Base-by-base conservation (phyloP, 2,329 filamentous ascomycete species). In the Penicillium capsulatum region DNA sequence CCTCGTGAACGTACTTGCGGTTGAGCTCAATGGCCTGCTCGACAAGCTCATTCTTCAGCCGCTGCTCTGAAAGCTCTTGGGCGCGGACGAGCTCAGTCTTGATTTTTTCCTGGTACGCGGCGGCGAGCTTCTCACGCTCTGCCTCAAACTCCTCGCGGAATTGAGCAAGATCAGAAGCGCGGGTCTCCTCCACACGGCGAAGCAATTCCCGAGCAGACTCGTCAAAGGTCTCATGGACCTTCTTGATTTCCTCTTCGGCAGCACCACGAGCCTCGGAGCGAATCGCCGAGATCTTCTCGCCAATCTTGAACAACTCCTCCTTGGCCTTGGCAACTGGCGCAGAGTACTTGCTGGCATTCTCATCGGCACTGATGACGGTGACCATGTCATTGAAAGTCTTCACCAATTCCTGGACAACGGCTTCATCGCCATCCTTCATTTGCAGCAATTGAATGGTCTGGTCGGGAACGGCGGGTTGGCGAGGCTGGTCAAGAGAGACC, bases 361-460 rank as follows among this genome's bases (percentile, higher is more conserved):
- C 80, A 63, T 95, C 91, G 42, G 86, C 85, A 65, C 96, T 95
- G 63, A 96, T 83, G 32, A 94, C 87, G 7, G 86, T 82, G 60
- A 98, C 95, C 56, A 98, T 84, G 65, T 94, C 88, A 69, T 98
- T 98, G 55, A 98, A 77, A 70, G 95, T 91, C 70, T 87, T 91
- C 44, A 94, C 88, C 4, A 98, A 75, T 58, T 97, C 88, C 67
- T 96, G 89, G 15, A 97, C 86, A 24, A 95, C 77, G 17, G 87
- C 86, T 62, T 97, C 91, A 44, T 82, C 80, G 37, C 85, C 87
- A 55, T 88, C 79, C 38, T 79, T 75, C 16, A 94, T 77, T 35
- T 77, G 77, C 42, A 96, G 71, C 45, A 89, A 80, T 59, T 95
- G 86, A 53, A 97, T 87, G 11, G 80, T 79, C 45, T 81, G 70